A percentile compares a stretch with the other conserved stretches of the same genome.
These are phyloP conservation scores for Termitomyces sp. DNA, from an alignment of 768 basidiomycete genomes.

Conservation along the genomic window DNA sequence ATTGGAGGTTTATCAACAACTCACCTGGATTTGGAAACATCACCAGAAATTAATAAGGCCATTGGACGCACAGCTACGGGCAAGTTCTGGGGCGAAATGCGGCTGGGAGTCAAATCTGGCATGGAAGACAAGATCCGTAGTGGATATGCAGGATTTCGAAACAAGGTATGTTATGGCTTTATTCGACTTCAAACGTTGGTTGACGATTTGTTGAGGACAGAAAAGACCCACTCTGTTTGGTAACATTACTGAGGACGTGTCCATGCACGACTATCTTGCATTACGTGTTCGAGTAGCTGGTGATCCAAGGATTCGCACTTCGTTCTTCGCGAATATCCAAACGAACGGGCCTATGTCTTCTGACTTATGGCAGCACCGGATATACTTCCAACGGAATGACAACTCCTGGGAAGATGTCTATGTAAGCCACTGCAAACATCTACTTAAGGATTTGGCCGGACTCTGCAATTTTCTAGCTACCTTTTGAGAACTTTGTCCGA, in stretches of 20 bases:
- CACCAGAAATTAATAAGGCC: slow-evolving; percentile 35
- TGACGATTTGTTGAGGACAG: slow-evolving; percentile 26
- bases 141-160: slow-evolving; percentile 90
- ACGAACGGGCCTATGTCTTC: slow-evolving; percentile 76
- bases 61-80: slow-evolving; percentile 50
- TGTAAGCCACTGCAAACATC: slow-evolving; percentile 37
- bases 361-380: slow-evolving; percentile 92
- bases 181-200: neutral
- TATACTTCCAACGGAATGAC: slow-evolving; percentile 67
- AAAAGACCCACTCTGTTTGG: slow-evolving; percentile 82
- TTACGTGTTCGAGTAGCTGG: slow-evolving; percentile 77
- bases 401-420: slow-evolving; percentile 79
- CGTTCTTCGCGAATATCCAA: slow-evolving; percentile 94
- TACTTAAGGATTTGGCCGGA: neutral
- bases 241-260: slow-evolving; percentile 78
- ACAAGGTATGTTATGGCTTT: slow-evolving; percentile 45
- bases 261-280: slow-evolving; percentile 73
- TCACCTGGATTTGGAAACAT: slow-evolving; percentile 64
- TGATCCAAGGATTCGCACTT: slow-evolving; percentile 66
- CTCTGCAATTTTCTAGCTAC: slow-evolving; percentile 48
- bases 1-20: slow-evolving; percentile 81
- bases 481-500: slow-evolving; percentile 68
- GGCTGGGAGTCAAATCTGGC: slow-evolving; percentile 60
- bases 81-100: slow-evolving; percentile 79
- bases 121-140: slow-evolving; percentile 65